These are phyloP conservation scores for Whalleya microplaca DNA, from an alignment of 2,329 filamentous ascomycete genomes.

Conservation along the genomic window DNA sequence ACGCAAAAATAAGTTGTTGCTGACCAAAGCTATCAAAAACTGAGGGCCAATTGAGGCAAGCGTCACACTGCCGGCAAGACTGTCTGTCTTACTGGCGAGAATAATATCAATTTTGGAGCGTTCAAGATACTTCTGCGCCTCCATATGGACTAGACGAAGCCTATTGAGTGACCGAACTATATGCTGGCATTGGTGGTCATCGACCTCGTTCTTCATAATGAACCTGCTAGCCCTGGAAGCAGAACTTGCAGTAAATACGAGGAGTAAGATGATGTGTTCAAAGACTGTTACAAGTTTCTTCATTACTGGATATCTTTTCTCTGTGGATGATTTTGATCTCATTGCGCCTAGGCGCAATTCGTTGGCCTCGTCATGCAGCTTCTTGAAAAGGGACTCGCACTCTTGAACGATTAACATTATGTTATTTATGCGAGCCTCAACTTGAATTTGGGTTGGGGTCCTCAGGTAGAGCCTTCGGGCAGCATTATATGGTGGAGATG, in stretches of 20 bases:
- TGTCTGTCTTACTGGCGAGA: slow-evolving; percentile 8
- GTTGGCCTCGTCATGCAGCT: neutral
- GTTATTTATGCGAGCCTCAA: slow-evolving; percentile 8
- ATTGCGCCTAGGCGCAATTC: slow-evolving; percentile 2
- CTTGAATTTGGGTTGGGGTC: slow-evolving; percentile 1
- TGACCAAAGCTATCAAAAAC: slow-evolving; percentile 13
- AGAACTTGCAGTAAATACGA: neutral
- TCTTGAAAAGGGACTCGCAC: neutral
- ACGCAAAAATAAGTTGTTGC: slow-evolving; percentile 12
- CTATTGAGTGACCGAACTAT: neutral
- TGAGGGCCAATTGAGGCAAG: slow-evolving; percentile 14
- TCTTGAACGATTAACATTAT: slow-evolving; percentile 1
- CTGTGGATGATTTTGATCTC: neutral
- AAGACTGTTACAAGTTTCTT: slow-evolving; percentile 14
- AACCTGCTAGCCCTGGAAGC: neutral
- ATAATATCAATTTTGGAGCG: slow-evolving; percentile 12
- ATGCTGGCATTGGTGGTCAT: neutral
- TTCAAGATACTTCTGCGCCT: slow-evolving; percentile 9
- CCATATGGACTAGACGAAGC: neutral
- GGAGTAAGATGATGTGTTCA: slow-evolving; percentile 4
- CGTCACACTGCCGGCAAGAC: neutral
- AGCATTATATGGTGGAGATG: neutral
- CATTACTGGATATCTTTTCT: slow-evolving; percentile 9
- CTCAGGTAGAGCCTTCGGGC: neutral
- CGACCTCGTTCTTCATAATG: neutral